Base-by-base conservation (phyloP, 345 rosid genomes). In the Streptanthus diversifolius region DNA sequence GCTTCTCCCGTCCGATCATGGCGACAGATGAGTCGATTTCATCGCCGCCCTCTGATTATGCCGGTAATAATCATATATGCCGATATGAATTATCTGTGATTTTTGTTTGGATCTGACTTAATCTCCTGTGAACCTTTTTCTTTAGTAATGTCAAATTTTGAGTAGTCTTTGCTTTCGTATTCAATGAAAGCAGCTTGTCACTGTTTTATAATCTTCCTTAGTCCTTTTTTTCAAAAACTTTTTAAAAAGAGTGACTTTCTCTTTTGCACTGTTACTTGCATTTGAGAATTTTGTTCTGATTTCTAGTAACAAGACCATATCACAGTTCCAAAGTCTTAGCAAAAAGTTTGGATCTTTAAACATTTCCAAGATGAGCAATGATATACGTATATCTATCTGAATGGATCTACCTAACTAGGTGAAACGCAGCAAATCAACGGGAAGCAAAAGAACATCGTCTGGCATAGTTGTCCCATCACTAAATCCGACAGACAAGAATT, bases 401-500 rank as follows among this genome's bases (percentile, higher is more conserved):
- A 47, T n/a, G 24, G 11, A 44, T 45, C 40, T 54, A 32, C 25
- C 12, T 74, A 67, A 81, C 71, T 63, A 86, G 92, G 90, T 77
- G 76, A 85, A 74, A 78, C 81, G 63, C 71, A 68, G 54, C 75
- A 32, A 64, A 65, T 77, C 8, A 72, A 71, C 9, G 86, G 85
- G 37, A 83, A 84, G 62, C 79, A 87, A 17, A 80, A 82, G 39
- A 88, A 90, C 80, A 84, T 90, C 32, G 77, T 83, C 36, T 90
- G 93, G 96, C 93, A 90, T 71, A 22, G 74, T 52, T 78, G 83
- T 78, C 81, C 92, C 6, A 82, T 90, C 44, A 84, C 66, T 30
- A 88, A 84, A 79, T 45, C 65, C 54, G 85, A 83, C 24, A 86
- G 96, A 49, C 82, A 88, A 64, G 72, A 79, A 18, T 71, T 90